A percentile compares a stretch with the other conserved stretches of the same genome.
Conservation (phyloP, 305 asterid species). For the Solanum hybrid region DNA sequence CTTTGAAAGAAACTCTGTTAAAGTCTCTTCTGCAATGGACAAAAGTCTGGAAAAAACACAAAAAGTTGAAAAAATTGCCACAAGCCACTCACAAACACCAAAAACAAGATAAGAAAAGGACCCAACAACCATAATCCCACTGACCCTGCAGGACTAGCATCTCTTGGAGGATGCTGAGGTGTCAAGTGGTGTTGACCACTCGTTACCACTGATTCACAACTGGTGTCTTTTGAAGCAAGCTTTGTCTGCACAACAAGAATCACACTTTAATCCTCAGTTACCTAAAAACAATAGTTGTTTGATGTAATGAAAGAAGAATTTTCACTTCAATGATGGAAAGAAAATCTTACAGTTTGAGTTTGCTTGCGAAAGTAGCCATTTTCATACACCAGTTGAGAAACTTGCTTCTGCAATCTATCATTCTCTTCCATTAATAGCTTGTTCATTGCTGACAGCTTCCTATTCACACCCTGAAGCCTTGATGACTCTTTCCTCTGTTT, state of each 20-base stretch:
- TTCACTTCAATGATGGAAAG: background rate
- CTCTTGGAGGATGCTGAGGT: constrained; percentile 95
- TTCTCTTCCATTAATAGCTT: constrained; percentile 50
- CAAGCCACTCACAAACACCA: constrained; percentile 42
- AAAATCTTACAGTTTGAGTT: constrained; percentile 23
- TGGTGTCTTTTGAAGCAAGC: constrained; percentile 76
- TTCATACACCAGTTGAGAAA: constrained; percentile 43
- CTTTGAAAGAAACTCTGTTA: constrained; percentile 86
- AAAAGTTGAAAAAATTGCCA: constrained; percentile 29
- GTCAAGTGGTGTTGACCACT: constrained; percentile 82
- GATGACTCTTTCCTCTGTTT: constrained; percentile 51
- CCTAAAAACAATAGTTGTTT: background rate
- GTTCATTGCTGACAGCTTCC: constrained; percentile 50
- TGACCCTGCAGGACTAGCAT: constrained; percentile 99
- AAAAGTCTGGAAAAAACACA: constrained; percentile 62
- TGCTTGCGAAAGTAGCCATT: constrained; percentile 43
- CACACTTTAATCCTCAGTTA: background rate
- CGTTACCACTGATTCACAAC: constrained; percentile 95
- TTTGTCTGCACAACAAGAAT: constrained; percentile 32
- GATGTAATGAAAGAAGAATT: background rate
- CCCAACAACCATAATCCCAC: constrained; percentile 50
- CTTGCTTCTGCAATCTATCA: constrained; percentile 51
- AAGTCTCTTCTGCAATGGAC: constrained; percentile 98
- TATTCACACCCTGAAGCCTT: constrained; percentile 41
- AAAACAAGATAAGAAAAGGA: constrained; percentile 55